phyloP scores from a whole-genome alignment of 2,329 filamentous ascomycete genomes.

The Colletotrichum falcatum region DNA sequence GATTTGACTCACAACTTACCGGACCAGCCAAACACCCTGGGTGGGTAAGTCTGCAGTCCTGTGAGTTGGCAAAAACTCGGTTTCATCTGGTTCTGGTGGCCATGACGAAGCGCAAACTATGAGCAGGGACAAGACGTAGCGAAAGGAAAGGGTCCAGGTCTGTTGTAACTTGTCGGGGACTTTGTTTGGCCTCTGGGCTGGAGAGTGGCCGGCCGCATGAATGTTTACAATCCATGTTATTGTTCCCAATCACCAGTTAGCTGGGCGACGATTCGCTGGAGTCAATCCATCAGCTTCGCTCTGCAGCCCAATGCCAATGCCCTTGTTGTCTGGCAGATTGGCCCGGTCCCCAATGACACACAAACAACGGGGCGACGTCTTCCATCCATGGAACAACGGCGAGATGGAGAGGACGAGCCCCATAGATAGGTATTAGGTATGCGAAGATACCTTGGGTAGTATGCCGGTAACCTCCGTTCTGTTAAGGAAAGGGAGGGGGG shows the following conservation, averaged over 20 bases:
- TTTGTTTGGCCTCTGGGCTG: too few species aligned
- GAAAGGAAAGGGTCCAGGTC: slow-evolving; percentile 25
- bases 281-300: background rate
- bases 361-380: slow-evolving; percentile 22
- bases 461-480: background rate
- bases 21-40: background rate
- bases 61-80: slow-evolving; percentile 13
- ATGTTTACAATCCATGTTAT: slow-evolving; percentile 29
- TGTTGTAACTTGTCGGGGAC: background rate
- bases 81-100: slow-evolving; percentile 34
- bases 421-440: background rate
- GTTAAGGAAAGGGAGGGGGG: too few species aligned
- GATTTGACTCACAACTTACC: background rate
- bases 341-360: slow-evolving; percentile 31
- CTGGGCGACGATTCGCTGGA: background rate
- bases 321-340: slow-evolving; percentile 17
- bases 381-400: slow-evolving; percentile 4
- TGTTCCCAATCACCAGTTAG: slow-evolving; percentile 5
- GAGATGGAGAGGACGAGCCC: slow-evolving; percentile 14
- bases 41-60: background rate
- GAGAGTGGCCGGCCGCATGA: slow-evolving; percentile 27
- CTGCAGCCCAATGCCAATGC: slow-evolving; percentile 15
- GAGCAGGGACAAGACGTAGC: background rate
- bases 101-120: slow-evolving; percentile 20
- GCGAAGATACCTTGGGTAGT: too few species aligned